These are phyloP conservation scores for Macrocystidia cucumis DNA, from an alignment of 1,284 basidiomycete genomes.

Conservation along the genomic window DNA sequence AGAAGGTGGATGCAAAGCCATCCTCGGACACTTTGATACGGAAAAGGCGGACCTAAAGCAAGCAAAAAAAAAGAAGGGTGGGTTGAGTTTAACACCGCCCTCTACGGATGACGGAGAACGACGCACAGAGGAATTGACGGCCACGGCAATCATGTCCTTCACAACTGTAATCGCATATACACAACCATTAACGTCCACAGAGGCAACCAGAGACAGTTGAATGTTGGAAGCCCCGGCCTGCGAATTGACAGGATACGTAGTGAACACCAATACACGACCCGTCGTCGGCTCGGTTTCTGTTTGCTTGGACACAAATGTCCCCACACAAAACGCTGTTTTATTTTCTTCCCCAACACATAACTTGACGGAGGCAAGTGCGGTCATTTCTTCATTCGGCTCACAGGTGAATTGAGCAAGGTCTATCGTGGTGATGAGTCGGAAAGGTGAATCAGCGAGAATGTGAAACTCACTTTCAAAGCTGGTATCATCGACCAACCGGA, in stretches of 20 bases:
- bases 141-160: conserved; percentile 50
- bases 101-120: not conserved
- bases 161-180: conserved; percentile 48
- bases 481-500: conserved; percentile 62
- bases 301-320: conserved; percentile 41
- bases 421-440: conserved; percentile 16
- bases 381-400: conserved; percentile 50
- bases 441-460: not conserved
- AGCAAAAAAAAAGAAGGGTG: not conserved
- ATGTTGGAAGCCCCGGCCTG: conserved; percentile 16
- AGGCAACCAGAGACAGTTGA: conserved; percentile 31
- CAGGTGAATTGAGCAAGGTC: conserved; percentile 48
- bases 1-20: conserved; percentile 16
- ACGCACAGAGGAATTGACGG: conserved; percentile 71
- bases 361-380: conserved; percentile 39
- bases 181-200: conserved; percentile 43
- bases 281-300: conserved; percentile 50
- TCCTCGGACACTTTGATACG: conserved; percentile 26
- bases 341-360: conserved; percentile 19
- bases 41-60: conserved; percentile 37
- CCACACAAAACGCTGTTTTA: conserved; percentile 48
- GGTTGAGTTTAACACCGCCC: not conserved
- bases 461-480: conserved; percentile 53
- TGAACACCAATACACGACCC: conserved; percentile 52
- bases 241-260: conserved; percentile 21